Evolutionary conservation across 2,329 filamentous ascomycete genomes (phyloP), one percentile per base, ranked within the genome.

Genomic region (Coniochaeta sp.): DNA sequence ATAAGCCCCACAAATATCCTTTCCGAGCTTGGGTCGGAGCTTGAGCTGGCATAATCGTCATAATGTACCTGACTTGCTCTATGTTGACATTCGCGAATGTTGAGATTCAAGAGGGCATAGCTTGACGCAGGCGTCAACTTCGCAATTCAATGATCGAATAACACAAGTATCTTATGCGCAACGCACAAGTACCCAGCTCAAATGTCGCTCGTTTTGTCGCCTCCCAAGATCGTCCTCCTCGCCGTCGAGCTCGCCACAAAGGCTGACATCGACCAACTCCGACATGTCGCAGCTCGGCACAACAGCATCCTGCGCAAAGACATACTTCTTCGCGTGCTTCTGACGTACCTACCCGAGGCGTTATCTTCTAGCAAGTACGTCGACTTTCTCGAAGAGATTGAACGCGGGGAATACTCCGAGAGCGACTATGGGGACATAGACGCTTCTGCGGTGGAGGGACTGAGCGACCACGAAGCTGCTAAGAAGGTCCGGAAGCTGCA

Each of bases 281-380:
- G 82, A 60, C 78, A 77, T 58, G 77, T 95, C 63, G 80, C 84
- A 58, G 77, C 81, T 24, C 76, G 79, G 42, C 77, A 89, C 65
- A 73, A 75, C 58, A 76, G 81, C 59, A 79, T 87, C 40, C 77
- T 95, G 59, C 79, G 81, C 30, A 80, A 82, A 52, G 84, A 89
- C 60, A 75, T 91, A 16, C 70, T 90, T 26, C 78, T 95, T 61
- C 86, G 88, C 52, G 86, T 95, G 58, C 75, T 96, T 24, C 80
- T 96, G 54, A 90, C 88, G 22, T 90, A 88, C 69, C 79, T 96
- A 1, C 91, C 91, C 28, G 90, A 93, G 72, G 87, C 82, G 50
- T 69, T 85, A 5, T 82, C 82, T 5, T 85, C 90, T 5, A 74
- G 73, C n/a, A 71, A 77, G 54, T 93, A 93, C 69, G 76, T 84